phyloP scores from a whole-genome alignment of 2,329 filamentous ascomycete species.

The Zopfia rhizophila region DNA sequence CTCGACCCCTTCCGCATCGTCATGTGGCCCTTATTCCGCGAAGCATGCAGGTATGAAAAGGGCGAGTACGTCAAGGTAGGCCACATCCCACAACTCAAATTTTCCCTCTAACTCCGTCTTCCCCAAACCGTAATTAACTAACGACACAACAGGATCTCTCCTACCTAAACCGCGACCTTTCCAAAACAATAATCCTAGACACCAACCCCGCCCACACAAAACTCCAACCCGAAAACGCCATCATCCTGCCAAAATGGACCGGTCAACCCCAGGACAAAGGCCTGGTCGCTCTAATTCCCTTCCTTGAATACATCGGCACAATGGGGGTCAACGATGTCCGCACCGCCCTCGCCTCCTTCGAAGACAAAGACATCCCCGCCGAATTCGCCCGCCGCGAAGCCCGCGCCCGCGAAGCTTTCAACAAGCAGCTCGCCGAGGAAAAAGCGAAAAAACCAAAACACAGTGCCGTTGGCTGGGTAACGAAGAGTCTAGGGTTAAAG shows the following conservation, averaged over 20 bases:
- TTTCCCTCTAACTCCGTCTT: neutral
- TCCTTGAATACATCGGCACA: slow-evolving; percentile 95
- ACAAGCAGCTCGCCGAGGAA: slow-evolving; percentile 78
- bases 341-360: slow-evolving; percentile 85
- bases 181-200: slow-evolving; percentile 94
- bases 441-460: slow-evolving; percentile 69
- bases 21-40: slow-evolving; percentile 92
- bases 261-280: slow-evolving; percentile 85
- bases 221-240: slow-evolving; percentile 95
- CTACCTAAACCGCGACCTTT: slow-evolving; percentile 94
- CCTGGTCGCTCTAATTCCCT: slow-evolving; percentile 89
- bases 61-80: slow-evolving; percentile 97
- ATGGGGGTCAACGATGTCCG: slow-evolving; percentile 92
- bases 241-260: slow-evolving; percentile 89
- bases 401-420: slow-evolving; percentile 83
- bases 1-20: slow-evolving; percentile 95
- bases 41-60: slow-evolving; percentile 96
- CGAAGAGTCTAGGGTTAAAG: slow-evolving; percentile 81
- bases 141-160: slow-evolving; percentile 79
- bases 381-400: slow-evolving; percentile 93
- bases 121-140: slow-evolving; percentile 15
- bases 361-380: slow-evolving; percentile 86
- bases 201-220: slow-evolving; percentile 84
- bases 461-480: slow-evolving; percentile 74
- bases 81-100: too few species aligned